A percentile compares a stretch with the other conserved stretches of the same genome.
These are phyloP conservation scores for Saccharum hybrid DNA, from an alignment of 202 grass and related monocot species.

Conservation along the genomic window DNA sequence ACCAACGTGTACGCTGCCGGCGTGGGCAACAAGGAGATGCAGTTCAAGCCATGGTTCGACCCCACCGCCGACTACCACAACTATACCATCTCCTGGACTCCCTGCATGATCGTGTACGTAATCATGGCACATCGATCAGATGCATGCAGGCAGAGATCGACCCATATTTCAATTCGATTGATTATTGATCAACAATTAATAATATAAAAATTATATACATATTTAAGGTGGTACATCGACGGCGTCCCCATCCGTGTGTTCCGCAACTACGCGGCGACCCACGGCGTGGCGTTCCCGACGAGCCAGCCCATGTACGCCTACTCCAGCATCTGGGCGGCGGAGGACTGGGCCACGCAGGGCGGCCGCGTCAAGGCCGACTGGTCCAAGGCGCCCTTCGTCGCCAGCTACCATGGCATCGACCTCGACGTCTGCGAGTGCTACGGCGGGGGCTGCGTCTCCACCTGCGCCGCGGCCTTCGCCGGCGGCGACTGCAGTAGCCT, in stretches of 20 bases:
- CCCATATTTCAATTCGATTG: too few species aligned
- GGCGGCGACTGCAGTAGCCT: constrained; percentile 33
- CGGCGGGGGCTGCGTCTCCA: constrained; percentile 5
- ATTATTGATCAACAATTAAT: neutral
- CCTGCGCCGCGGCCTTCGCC: constrained; percentile 18
- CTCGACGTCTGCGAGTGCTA: constrained; percentile 45
- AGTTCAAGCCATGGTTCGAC: constrained; percentile 86
- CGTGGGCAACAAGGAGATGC: constrained; percentile 68
- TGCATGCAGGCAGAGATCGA: too few species aligned
- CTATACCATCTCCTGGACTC: constrained; percentile 76
- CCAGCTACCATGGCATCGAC: constrained; percentile 54
- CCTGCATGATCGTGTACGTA: constrained; percentile 52
- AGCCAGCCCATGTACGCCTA: constrained; percentile 55
- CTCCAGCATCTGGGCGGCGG: constrained; percentile 78
- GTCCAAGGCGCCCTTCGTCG: constrained; percentile 61
- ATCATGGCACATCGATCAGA: neutral
- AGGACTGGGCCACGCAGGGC: constrained; percentile 76
- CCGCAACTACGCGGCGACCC: constrained; percentile 56
- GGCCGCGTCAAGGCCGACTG: constrained; percentile 78
- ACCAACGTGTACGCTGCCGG: constrained; percentile 69
- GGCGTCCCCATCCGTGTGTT: constrained; percentile 66
- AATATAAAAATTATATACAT: too few species aligned
- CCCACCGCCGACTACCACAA: constrained; percentile 75
- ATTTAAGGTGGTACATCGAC: constrained; percentile 67
- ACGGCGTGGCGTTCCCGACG: constrained; percentile 58